A percentile compares a stretch with the other conserved stretches of the same genome.
Conservation (phyloP, 1,139 yeast species). For the Hyphopichia fennica region DNA sequence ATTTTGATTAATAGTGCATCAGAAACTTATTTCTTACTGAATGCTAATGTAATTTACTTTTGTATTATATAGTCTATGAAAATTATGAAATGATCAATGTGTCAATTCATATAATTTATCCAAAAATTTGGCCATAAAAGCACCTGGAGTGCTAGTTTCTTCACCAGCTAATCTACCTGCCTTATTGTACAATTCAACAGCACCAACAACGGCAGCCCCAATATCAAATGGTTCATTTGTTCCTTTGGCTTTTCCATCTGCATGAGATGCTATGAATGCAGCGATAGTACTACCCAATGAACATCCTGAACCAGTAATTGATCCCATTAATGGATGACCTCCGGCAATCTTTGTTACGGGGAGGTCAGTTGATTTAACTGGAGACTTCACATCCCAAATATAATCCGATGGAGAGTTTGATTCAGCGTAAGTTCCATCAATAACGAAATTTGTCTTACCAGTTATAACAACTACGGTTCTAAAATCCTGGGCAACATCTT, state of each 20-base stretch:
- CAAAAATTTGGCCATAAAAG: constrained; percentile 47
- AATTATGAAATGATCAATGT: too few species aligned
- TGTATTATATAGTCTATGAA: too few species aligned
- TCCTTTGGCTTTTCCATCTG: constrained; percentile 16
- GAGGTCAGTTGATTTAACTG: constrained; percentile 1
- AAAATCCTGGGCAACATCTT: constrained; percentile 53
- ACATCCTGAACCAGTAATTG: constrained; percentile 89
- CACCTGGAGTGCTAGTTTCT: constrained; percentile 45
- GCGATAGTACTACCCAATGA: constrained; percentile 76
- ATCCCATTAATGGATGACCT: constrained; percentile 67
- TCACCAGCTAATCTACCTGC: constrained; percentile 62
- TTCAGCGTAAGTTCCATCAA: constrained; percentile 13
- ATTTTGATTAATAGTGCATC: too few species aligned
- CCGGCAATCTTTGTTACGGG: constrained; percentile 39
- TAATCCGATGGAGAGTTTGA: background rate
- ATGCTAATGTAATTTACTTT: too few species aligned
- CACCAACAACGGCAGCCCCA: constrained; percentile 54
- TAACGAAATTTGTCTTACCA: constrained; percentile 33
- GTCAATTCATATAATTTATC: constrained; percentile 37
- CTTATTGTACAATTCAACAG: constrained; percentile 60
- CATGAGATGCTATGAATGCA: constrained; percentile 52
- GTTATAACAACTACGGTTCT: constrained; percentile 74
- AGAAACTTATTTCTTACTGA: too few species aligned
- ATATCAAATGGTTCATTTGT: constrained; percentile 18
- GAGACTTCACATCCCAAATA: constrained; percentile 1